phyloP scores from a whole-genome alignment of 345 rosid genomes.

The Dipteronia sinensis region DNA sequence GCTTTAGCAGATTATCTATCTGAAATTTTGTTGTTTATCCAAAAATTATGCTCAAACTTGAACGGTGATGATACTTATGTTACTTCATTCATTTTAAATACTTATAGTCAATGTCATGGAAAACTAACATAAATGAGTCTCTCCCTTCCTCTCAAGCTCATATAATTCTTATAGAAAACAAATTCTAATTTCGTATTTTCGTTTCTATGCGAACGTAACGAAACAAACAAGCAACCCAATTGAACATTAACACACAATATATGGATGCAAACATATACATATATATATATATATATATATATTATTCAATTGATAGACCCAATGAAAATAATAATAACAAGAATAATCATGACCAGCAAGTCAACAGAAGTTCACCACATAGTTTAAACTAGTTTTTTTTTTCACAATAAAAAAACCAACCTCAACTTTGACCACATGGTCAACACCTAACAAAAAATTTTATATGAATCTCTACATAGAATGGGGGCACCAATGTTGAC shows the following conservation, averaged over 20 bases:
- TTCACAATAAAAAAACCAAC: background rate
- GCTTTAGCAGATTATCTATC: background rate
- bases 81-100: background rate
- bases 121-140: background rate
- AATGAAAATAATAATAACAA: background rate
- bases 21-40: background rate
- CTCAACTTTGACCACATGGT: constrained; percentile 5
- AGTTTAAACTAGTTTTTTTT: background rate
- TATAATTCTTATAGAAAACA: background rate
- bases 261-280: background rate
- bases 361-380: background rate
- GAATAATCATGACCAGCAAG: background rate
- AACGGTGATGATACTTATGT: background rate
- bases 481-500: too few species aligned
- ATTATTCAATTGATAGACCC: too few species aligned
- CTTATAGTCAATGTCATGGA: background rate
- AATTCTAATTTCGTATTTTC: background rate
- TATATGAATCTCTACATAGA: background rate
- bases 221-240: background rate
- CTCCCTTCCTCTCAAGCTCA: background rate
- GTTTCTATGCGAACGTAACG: background rate
- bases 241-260: background rate
- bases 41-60: background rate
- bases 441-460: background rate
- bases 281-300: too few species aligned